Conservation (phyloP, 768 basidiomycete species). For the Steccherinum ochraceum region DNA sequence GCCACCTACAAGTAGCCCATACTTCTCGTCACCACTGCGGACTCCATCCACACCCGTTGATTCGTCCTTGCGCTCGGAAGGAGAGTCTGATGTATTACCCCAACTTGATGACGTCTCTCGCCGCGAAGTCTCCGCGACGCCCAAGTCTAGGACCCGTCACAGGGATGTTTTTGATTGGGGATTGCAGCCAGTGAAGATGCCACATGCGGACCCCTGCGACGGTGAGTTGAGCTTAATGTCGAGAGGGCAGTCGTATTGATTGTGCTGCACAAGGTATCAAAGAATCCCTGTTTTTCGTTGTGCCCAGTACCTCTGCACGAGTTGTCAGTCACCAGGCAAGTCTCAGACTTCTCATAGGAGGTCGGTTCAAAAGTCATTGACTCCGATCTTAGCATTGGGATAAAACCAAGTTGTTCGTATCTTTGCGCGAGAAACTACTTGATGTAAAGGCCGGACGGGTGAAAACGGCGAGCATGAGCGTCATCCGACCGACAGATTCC, state of each 20-base stretch:
- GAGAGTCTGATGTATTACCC: not conserved
- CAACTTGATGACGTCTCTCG: not conserved
- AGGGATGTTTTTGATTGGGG: constrained; percentile 26
- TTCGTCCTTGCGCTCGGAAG: not conserved
- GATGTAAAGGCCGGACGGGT: no score
- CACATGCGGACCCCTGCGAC: constrained; percentile 22
- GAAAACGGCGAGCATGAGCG: no score
- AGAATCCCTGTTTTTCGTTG: constrained; percentile 66
- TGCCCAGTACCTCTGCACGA: constrained; percentile 72
- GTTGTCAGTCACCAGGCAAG: constrained; percentile 66
- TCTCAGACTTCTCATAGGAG: no score
- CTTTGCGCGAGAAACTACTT: no score
- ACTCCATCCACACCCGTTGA: not conserved
- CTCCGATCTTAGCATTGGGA: no score
- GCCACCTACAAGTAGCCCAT: not conserved
- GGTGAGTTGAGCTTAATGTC: constrained; percentile 2
- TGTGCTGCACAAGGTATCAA: constrained; percentile 15
- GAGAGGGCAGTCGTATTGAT: not conserved
- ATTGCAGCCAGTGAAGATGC: constrained; percentile 45
- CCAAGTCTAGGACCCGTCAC: not conserved
- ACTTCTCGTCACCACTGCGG: not conserved
- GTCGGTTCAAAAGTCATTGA: no score
- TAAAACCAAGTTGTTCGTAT: no score
- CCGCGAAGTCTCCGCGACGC: not conserved
- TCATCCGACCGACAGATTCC: no score